These are phyloP conservation scores for Castanospermum australe DNA, from an alignment of 306 rosid species.

Conservation along the genomic window DNA sequence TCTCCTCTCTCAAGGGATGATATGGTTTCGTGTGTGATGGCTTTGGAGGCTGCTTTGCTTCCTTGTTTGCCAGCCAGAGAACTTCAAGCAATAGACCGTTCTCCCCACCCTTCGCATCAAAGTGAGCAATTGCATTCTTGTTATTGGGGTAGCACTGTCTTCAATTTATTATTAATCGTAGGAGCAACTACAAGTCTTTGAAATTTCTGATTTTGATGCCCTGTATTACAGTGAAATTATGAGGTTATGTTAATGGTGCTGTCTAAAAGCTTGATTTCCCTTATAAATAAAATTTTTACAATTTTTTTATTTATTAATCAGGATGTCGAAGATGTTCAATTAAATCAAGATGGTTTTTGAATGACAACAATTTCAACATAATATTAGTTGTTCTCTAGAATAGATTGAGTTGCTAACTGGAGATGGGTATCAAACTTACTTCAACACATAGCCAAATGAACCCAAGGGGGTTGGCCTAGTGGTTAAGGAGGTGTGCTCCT, in stretches of 20 bases:
- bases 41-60: slow-evolving; percentile 92
- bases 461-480: too few relatives aligned
- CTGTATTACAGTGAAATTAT: neutral
- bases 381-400: neutral
- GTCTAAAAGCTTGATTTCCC: neutral
- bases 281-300: neutral
- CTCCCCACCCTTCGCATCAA: slow-evolving; percentile 92
- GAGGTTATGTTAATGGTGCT: neutral
- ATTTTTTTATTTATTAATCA: neutral
- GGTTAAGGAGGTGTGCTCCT: too few relatives aligned
- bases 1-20: slow-evolving; percentile 65
- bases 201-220: neutral
- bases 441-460: neutral
- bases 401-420: neutral
- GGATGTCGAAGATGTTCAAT: neutral
- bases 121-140: slow-evolving; percentile 47
- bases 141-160: neutral
- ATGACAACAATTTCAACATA: neutral
- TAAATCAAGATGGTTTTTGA: neutral
- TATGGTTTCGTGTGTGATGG: slow-evolving; percentile 71
- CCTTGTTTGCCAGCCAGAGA: slow-evolving; percentile 97
- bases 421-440: neutral
- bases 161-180: neutral
- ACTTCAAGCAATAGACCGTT: slow-evolving; percentile 97
- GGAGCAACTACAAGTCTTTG: neutral